Evolutionary conservation across 192 early-diverging fungal species (phyloP), one percentile per base, ranked within the genome.

Genomic region (Backusella morwellensis): DNA sequence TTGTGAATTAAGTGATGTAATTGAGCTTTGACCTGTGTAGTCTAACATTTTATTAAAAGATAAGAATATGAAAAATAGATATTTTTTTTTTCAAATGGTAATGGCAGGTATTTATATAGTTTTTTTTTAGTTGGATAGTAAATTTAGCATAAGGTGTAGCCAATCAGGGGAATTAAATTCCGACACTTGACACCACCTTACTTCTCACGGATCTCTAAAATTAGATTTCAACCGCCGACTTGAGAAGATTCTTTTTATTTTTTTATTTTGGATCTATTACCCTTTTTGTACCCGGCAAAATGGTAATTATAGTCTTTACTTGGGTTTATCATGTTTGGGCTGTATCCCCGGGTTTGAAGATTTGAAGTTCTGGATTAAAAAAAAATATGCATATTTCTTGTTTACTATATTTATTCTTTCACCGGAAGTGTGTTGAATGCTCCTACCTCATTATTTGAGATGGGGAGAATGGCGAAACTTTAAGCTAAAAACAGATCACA

Each of bases 171-270:
- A 4, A 63, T 63, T 23, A 63, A 63, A 63, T 63, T 14, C 56
- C 56, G 21, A 63, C 56, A 63, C 56, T 63, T 63, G 56, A 63
- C 56, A 63, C 56, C 56, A 63, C 56, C 26, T 63, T 63, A 63
- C 56, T 63, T 63, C 56, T 26, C 56, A 63, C 56, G 56, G 26
- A 63, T 63, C 56, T 63, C 56, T 63, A 63, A 63, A 63, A 63
- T 63, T 63, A 63, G 56, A 63, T 63, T 63, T 63, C 56, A 26
- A 26, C 26, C 12, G 12, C 56, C 21, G 56, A 12, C 1, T 14
- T 21, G 54, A n/a, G 54, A 56, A 56, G 21, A 26, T 56, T 56
- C 54, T 54, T 56, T 56, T 56, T 52, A 4, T 52, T 54, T 54
- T 21, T 54, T 54, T 59, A 59, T 63, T 56, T 63, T 63, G 21